Evolutionary conservation across 805 yeast species (phyloP).

Genomic region (Kluyveromyces siamensis): DNA sequence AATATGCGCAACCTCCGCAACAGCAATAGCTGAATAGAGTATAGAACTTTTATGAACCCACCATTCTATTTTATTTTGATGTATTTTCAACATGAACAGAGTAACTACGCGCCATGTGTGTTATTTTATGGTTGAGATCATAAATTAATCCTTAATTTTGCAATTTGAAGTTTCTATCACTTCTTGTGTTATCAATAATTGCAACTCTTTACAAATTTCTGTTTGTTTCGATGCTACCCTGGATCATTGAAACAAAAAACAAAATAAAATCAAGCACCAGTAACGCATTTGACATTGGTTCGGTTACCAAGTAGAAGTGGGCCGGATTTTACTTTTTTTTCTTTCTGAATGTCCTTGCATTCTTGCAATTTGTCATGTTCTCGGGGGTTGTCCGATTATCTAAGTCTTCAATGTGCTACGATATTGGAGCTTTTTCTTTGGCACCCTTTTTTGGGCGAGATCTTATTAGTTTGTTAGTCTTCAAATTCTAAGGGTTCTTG

Average conservation of each 20-base stretch:
- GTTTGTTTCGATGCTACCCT: neutral
- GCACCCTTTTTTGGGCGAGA: too few relatives aligned
- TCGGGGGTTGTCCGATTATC: neutral
- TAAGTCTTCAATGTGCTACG: too few relatives aligned
- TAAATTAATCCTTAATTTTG: neutral
- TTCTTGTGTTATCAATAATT: neutral
- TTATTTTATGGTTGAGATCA: neutral
- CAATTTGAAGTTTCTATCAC: neutral
- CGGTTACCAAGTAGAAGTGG: neutral
- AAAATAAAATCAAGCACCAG: neutral
- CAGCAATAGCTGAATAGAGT: neutral
- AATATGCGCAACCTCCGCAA: conserved; percentile 5
- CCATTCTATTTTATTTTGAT: neutral
- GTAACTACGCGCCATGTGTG: neutral
- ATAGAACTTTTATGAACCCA: too few relatives aligned
- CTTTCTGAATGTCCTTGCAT: neutral
- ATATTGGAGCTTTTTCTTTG: too few relatives aligned
- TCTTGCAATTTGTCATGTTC: neutral
- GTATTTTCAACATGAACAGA: neutral
- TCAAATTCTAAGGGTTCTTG: too few relatives aligned
- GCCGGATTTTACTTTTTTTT: neutral
- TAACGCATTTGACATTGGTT: neutral
- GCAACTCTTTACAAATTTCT: neutral
- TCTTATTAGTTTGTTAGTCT: too few relatives aligned
- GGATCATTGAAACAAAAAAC: neutral